phyloP scores from a whole-genome alignment of 2,329 filamentous ascomycete genomes.

The Dothideomycetes sp. region DNA sequence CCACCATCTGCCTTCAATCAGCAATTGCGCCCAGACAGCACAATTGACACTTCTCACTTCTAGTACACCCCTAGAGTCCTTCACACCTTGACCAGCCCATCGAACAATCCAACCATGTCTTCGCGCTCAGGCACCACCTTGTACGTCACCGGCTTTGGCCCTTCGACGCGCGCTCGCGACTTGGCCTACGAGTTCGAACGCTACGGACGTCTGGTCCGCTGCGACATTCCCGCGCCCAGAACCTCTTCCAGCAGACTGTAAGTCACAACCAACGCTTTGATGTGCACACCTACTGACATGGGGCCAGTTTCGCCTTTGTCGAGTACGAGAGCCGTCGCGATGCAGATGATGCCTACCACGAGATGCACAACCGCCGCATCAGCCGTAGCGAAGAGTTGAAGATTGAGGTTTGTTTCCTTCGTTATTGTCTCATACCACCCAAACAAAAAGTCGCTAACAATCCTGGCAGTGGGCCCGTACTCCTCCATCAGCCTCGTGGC shows the following conservation, averaged over 20 bases:
- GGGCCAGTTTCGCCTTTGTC: constrained; percentile 79
- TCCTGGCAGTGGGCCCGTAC: constrained; percentile 85
- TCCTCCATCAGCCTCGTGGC: constrained; percentile 94
- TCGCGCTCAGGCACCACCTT: constrained; percentile 79
- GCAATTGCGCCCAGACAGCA: constrained; percentile 2
- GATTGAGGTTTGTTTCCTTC: constrained; percentile 67
- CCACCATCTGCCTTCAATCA: background rate
- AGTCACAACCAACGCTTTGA: constrained; percentile 37
- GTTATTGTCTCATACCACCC: no score
- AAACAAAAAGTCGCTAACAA: background rate
- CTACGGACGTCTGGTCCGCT: constrained; percentile 95
- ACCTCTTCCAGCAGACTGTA: constrained; percentile 92
- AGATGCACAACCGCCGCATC: constrained; percentile 99
- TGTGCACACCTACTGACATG: constrained; percentile 13
- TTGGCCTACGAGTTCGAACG: constrained; percentile 99
- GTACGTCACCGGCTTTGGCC: constrained; percentile 98
- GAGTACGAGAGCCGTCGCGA: constrained; percentile 98
- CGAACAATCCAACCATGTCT: no score
- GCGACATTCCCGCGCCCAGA: constrained; percentile 92
- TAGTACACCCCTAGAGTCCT: constrained; percentile 3
- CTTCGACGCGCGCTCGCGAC: constrained; percentile 96
- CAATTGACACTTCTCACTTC: background rate
- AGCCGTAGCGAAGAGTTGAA: constrained; percentile 92
- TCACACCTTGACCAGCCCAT: constrained; percentile 15
- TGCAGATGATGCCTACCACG: constrained; percentile 96